These are phyloP conservation scores for Penicillium angulare DNA, from an alignment of 495 filamentous ascomycete species.

Conservation along the genomic window DNA sequence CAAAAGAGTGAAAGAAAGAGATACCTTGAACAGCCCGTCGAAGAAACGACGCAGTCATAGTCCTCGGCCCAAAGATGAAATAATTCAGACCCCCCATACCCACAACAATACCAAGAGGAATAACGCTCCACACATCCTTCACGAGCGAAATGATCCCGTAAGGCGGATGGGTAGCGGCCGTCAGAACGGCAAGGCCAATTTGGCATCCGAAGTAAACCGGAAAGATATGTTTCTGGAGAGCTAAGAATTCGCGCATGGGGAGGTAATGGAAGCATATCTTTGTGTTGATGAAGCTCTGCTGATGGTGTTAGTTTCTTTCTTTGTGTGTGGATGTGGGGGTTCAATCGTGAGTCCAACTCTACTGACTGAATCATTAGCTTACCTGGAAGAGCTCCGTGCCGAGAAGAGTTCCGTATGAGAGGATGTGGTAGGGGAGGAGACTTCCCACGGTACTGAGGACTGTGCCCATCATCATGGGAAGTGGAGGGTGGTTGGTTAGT, in stretches of 20 bases:
- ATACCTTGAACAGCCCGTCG: slow-evolving; percentile 44
- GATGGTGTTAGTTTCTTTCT: background rate
- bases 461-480: slow-evolving; percentile 9
- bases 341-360: too few species aligned
- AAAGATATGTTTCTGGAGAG: slow-evolving; percentile 52
- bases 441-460: slow-evolving; percentile 15
- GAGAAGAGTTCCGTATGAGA: slow-evolving; percentile 52
- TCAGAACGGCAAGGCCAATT: slow-evolving; percentile 40
- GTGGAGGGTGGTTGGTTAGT: too few species aligned
- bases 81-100: slow-evolving; percentile 47
- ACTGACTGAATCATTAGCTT: background rate
- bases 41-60: slow-evolving; percentile 41
- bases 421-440: slow-evolving; percentile 45
- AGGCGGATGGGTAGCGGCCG: slow-evolving; percentile 45
- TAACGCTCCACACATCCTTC: slow-evolving; percentile 26
- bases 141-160: slow-evolving; percentile 37
- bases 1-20: too few species aligned
- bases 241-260: slow-evolving; percentile 47
- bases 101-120: slow-evolving; percentile 39
- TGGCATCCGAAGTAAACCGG: slow-evolving; percentile 53
- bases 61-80: slow-evolving; percentile 46
- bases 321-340: background rate
- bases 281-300: slow-evolving; percentile 51
- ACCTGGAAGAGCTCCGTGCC: slow-evolving; percentile 52
- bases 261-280: slow-evolving; percentile 48